These are phyloP conservation scores for Raddia distichophylla DNA, from an alignment of 176 grass and related monocot genomes.

Conservation along the genomic window DNA sequence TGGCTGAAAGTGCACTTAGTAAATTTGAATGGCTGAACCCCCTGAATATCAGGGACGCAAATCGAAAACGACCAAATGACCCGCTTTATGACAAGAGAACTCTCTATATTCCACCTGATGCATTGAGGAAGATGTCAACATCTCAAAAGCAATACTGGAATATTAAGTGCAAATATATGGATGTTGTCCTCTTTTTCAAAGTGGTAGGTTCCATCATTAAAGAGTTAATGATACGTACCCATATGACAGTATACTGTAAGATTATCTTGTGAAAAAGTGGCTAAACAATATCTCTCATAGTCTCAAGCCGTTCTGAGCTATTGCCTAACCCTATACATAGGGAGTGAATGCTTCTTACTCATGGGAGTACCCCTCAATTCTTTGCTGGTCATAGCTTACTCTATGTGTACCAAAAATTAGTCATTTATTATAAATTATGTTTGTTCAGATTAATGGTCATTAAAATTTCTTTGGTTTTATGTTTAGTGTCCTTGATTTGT, in stretches of 20 bases:
- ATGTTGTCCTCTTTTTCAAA: slow-evolving; percentile 96
- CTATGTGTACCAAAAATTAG: slow-evolving; percentile 27
- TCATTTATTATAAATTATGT: slow-evolving; percentile 9
- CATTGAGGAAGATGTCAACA: slow-evolving; percentile 87
- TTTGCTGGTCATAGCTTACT: slow-evolving; percentile 21
- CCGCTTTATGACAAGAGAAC: slow-evolving; percentile 87
- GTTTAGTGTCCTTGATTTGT: slow-evolving; percentile 17
- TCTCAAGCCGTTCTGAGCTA: slow-evolving; percentile 26
- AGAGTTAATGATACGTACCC: neutral
- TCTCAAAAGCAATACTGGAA: slow-evolving; percentile 98
- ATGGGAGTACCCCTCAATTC: neutral
- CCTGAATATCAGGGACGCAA: slow-evolving; percentile 73
- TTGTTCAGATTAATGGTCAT: slow-evolving; percentile 30
- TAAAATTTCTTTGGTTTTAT: slow-evolving; percentile 29
- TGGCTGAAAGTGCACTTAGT: slow-evolving; percentile 54
- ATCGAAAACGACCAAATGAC: slow-evolving; percentile 63
- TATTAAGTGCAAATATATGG: slow-evolving; percentile 91
- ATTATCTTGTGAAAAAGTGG: slow-evolving; percentile 21
- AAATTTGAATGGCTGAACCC: slow-evolving; percentile 96
- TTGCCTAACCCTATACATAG: slow-evolving; percentile 27
- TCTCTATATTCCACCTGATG: slow-evolving; percentile 84
- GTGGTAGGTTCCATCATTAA: slow-evolving; percentile 58
- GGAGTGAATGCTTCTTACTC: slow-evolving; percentile 14
- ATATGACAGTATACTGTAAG: slow-evolving; percentile 7
- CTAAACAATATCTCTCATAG: slow-evolving; percentile 28